These are phyloP conservation scores for Candida ficus DNA, from an alignment of 805 yeast genomes.

Conservation along the genomic window DNA sequence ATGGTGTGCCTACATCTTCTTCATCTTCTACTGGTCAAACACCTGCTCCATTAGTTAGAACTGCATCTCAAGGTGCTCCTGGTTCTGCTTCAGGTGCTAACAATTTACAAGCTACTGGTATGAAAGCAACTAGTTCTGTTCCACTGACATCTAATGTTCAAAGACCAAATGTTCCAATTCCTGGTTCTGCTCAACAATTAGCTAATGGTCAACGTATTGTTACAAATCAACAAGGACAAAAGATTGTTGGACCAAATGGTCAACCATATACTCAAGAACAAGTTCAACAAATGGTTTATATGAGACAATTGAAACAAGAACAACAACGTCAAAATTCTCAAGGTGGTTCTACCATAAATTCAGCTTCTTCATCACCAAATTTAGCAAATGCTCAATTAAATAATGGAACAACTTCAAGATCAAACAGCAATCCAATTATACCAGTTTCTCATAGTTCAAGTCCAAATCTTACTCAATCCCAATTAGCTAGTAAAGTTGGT, in stretches of 20 bases:
- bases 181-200: constrained; percentile 4
- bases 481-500: not conserved
- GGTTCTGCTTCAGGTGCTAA: not conserved
- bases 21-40: not conserved
- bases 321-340: constrained; percentile 9
- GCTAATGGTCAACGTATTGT: not conserved
- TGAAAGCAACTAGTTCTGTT: not conserved
- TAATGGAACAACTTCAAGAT: constrained; percentile 9
- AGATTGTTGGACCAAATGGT: constrained; percentile 37
- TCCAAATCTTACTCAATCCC: constrained; percentile 12
- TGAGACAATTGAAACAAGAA: constrained; percentile 24
- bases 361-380: constrained; percentile 17
- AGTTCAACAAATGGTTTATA: constrained; percentile 49
- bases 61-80: not conserved
- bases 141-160: constrained; percentile 1
- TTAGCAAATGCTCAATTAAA: constrained; percentile 7
- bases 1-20: not conserved
- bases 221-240: constrained; percentile 6
- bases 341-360: constrained; percentile 1
- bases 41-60: not conserved
- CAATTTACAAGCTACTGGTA: not conserved
- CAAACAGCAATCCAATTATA: constrained; percentile 19
- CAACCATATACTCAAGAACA: constrained; percentile 58
- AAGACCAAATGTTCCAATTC: not conserved
- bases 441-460: constrained; percentile 10